Evolutionary conservation across 106 monocot species (phyloP).

Genomic region (Dendrobium chrysotoxum): DNA sequence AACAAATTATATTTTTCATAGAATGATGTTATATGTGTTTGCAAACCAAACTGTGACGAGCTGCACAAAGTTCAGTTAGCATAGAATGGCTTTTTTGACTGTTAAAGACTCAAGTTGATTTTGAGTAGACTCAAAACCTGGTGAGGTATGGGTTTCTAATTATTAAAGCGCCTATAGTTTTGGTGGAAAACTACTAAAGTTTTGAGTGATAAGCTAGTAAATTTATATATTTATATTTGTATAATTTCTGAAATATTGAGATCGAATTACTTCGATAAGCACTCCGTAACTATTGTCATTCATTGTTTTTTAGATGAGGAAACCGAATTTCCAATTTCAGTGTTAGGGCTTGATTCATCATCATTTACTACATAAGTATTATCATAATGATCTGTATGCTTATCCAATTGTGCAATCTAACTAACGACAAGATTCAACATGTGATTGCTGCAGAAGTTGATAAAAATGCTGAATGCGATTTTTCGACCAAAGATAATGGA

Average conservation of each 20-base stretch:
- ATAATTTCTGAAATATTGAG: background rate
- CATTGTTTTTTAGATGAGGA: background rate
- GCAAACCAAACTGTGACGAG: background rate
- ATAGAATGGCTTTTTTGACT: background rate
- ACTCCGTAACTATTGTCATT: background rate
- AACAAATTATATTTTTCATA: background rate
- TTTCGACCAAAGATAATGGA: slow-evolving; percentile 3
- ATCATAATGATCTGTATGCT: background rate
- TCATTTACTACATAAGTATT: background rate
- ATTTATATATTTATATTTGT: background rate
- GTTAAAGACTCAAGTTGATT: background rate
- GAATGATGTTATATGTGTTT: background rate
- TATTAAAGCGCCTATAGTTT: no score
- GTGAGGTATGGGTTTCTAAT: no score
- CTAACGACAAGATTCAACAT: background rate
- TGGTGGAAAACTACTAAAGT: no score
- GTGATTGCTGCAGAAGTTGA: slow-evolving; percentile 19
- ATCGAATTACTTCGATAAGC: background rate
- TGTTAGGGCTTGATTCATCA: background rate
- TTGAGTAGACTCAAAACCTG: background rate
- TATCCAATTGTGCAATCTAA: background rate
- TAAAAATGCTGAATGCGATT: background rate
- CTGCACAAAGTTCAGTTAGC: background rate
- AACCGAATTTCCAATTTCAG: background rate
- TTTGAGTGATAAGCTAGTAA: no score